Conservation (phyloP, 2,329 filamentous ascomycete genomes). For the Chrysoporthe deuterocubensis region DNA sequence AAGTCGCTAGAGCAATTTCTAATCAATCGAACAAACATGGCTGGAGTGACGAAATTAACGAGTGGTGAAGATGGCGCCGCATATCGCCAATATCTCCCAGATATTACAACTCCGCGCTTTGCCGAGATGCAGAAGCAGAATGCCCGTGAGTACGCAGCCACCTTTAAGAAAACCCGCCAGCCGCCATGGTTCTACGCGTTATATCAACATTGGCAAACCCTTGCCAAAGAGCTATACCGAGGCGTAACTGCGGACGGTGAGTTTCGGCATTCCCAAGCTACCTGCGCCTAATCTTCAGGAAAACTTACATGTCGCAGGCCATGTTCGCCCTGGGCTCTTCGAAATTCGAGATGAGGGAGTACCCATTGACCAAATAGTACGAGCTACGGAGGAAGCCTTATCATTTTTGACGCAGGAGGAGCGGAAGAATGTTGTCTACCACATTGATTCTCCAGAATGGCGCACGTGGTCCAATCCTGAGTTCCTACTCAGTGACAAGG, state of each 20-base stretch:
- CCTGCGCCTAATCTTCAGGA: slow-evolving; percentile 29
- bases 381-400: slow-evolving; percentile 49
- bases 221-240: slow-evolving; percentile 69
- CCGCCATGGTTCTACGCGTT: slow-evolving; percentile 71
- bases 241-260: slow-evolving; percentile 71
- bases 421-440: slow-evolving; percentile 50
- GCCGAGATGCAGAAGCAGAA: slow-evolving; percentile 65
- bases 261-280: too few relatives aligned
- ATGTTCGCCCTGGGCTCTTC: slow-evolving; percentile 59
- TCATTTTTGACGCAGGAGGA: slow-evolving; percentile 53
- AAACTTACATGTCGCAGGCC: slow-evolving; percentile 41
- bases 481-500: slow-evolving; percentile 70
- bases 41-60: too few relatives aligned
- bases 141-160: slow-evolving; percentile 63
- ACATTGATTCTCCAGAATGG: slow-evolving; percentile 74
- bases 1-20: too few relatives aligned
- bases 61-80: slow-evolving; percentile 31
- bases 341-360: slow-evolving; percentile 66
- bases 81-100: slow-evolving; percentile 65
- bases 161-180: slow-evolving; percentile 59
- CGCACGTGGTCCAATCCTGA: slow-evolving; percentile 74
- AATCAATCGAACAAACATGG: too few relatives aligned
- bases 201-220: slow-evolving; percentile 60
- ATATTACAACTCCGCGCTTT: slow-evolving; percentile 65
- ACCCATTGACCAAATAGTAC: slow-evolving; percentile 60